These are phyloP conservation scores for Myochromella boudieri DNA, from an alignment of 768 basidiomycete genomes.

Conservation along the genomic window DNA sequence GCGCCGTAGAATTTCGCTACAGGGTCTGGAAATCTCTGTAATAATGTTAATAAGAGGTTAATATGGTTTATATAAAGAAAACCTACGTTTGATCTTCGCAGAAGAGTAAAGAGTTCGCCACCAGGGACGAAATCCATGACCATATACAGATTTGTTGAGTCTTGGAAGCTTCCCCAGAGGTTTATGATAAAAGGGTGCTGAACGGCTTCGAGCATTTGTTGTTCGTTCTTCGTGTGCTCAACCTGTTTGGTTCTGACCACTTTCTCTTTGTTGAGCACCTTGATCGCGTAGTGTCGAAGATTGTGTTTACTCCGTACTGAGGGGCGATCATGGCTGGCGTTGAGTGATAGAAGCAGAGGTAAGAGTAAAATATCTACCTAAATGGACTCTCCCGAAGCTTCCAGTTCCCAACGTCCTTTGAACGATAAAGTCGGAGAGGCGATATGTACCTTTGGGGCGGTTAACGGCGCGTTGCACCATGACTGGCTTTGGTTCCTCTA, in stretches of 20 bases:
- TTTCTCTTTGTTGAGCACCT: constrained; percentile 91
- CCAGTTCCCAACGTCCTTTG: constrained; percentile 89
- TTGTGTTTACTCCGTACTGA: constrained; percentile 90
- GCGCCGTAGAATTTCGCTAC: constrained; percentile 98
- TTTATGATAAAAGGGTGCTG: constrained; percentile 95
- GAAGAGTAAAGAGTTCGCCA: constrained; percentile 92
- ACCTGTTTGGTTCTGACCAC: constrained; percentile 93
- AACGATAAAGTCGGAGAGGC: constrained; percentile 75
- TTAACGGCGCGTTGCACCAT: constrained; percentile 29
- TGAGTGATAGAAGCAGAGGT: constrained; percentile 8
- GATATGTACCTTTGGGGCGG: constrained; percentile 66
- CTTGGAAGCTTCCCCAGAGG: constrained; percentile 95
- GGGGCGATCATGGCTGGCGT: constrained; percentile 6
- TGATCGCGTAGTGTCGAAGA: constrained; percentile 94
- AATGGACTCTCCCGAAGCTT: constrained; percentile 95
- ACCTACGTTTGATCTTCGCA: constrained; percentile 85
- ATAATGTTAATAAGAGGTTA: constrained; percentile 16
- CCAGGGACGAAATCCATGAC: constrained; percentile 97
- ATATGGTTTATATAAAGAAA: constrained; percentile 9
- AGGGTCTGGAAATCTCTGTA: constrained; percentile 89
- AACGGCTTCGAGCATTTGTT: constrained; percentile 79
- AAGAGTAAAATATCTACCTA: constrained; percentile 48
- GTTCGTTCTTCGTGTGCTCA: constrained; percentile 96
- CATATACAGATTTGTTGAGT: constrained; percentile 92
- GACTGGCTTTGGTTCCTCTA: constrained; percentile 21